These are phyloP conservation scores for Carex scoparia DNA, from an alignment of 176 grass and related monocot genomes.

Conservation along the genomic window DNA sequence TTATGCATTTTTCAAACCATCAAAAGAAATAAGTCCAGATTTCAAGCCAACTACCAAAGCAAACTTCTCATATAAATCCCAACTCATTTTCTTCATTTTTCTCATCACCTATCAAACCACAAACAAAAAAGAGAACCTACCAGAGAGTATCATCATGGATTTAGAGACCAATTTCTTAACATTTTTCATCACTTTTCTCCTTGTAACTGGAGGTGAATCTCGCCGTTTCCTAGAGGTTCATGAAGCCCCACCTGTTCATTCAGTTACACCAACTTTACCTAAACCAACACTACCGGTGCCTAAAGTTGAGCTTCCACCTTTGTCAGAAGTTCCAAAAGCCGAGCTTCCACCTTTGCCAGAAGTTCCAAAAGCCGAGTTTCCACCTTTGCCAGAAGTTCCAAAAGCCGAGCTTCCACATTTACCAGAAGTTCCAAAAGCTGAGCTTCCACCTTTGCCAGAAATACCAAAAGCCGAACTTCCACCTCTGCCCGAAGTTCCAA, in stretches of 20 bases:
- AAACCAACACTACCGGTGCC: background rate
- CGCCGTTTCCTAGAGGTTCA: background rate
- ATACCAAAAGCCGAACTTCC: background rate
- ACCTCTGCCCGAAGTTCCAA: background rate
- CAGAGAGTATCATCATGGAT: background rate
- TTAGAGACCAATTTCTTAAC: background rate
- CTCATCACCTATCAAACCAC: background rate
- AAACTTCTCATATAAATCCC: slow-evolving; percentile 4
- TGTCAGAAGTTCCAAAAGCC: background rate
- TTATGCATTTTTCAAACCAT: background rate
- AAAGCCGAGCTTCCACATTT: no score
- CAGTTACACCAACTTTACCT: background rate
- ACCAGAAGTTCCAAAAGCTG: background rate
- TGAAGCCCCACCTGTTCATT: background rate
- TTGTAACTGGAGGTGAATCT: background rate
- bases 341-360: background rate
- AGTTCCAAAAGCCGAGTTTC: background rate
- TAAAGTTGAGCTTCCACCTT: background rate
- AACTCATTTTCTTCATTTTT: background rate
- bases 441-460: background rate
- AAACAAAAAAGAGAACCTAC: background rate
- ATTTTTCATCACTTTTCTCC: background rate
- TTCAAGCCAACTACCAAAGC: background rate
- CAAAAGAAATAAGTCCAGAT: background rate
- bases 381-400: no score